Conservation (phyloP, 2,329 filamentous ascomycete species). For the Xylaria sp. region DNA sequence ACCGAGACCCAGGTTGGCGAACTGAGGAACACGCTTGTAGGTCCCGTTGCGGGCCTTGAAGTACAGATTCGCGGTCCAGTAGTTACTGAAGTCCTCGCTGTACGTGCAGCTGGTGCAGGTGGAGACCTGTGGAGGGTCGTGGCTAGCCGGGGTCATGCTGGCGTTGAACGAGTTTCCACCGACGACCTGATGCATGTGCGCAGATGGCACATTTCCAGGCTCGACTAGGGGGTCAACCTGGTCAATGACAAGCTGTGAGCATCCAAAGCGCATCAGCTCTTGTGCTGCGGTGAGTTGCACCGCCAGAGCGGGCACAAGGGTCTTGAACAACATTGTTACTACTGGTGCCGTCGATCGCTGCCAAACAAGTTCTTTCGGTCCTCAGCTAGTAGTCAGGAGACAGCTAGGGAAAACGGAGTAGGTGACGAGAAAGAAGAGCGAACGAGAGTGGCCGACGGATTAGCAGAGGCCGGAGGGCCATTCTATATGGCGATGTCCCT, state of each 20-base stretch:
- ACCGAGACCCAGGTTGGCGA: slow-evolving; percentile 48
- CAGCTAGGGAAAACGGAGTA: slow-evolving; percentile 19
- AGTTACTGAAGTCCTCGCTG: slow-evolving; percentile 51
- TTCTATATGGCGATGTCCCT: slow-evolving; percentile 39
- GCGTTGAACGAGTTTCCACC: slow-evolving; percentile 51
- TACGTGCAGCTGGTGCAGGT: slow-evolving; percentile 51
- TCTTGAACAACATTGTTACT: slow-evolving; percentile 48
- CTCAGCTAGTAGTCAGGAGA: slow-evolving; percentile 11
- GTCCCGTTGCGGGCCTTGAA: slow-evolving; percentile 50
- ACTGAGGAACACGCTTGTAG: slow-evolving; percentile 49
- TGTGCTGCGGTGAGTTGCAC: slow-evolving; percentile 48
- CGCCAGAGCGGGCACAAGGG: slow-evolving; percentile 46
- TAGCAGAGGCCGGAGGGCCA: slow-evolving; percentile 25
- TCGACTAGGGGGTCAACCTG: slow-evolving; percentile 49
- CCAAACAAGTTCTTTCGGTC: slow-evolving; percentile 12
- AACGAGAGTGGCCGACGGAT: slow-evolving; percentile 16
- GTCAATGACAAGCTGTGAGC: slow-evolving; percentile 52
- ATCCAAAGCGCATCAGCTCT: slow-evolving; percentile 53
- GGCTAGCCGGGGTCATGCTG: slow-evolving; percentile 44
- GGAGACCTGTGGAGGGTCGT: slow-evolving; percentile 46
- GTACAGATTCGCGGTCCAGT: slow-evolving; percentile 51
- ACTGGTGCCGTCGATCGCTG: slow-evolving; percentile 24
- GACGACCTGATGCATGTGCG: slow-evolving; percentile 51
- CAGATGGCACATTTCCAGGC: slow-evolving; percentile 48
- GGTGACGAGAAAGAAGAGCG: slow-evolving; percentile 28